These are phyloP conservation scores for Corymbia citriodora DNA, from an alignment of 441 rosid genomes.

Conservation along the genomic window DNA sequence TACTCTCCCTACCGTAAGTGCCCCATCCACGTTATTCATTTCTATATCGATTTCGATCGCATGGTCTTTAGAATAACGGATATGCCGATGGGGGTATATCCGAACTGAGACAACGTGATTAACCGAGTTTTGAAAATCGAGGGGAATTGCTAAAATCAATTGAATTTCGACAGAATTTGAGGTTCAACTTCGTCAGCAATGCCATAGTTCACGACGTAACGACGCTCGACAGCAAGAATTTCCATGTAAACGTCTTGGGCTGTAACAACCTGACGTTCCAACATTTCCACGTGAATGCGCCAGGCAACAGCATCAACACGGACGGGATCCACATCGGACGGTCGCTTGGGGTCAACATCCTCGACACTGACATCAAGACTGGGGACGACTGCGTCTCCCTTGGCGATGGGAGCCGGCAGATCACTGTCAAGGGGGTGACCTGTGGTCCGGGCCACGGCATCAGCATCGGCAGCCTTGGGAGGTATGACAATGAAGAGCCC, in stretches of 20 bases:
- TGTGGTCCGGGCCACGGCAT: slow-evolving; percentile 12
- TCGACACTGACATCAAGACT: not conserved
- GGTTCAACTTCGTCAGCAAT: not conserved
- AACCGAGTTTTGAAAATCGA: not conserved
- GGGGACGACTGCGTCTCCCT: slow-evolving; percentile 8
- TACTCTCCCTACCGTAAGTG: slow-evolving; percentile 15
- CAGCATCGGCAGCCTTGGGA: slow-evolving; percentile 4
- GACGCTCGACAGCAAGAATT: slow-evolving; percentile 35
- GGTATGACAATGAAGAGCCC: not conserved
- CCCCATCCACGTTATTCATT: not conserved
- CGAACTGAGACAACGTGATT: not conserved
- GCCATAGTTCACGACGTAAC: slow-evolving; percentile 11
- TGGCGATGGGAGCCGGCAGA: not conserved
- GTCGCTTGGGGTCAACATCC: not conserved
- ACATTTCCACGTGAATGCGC: not conserved
- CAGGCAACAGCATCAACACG: slow-evolving; percentile 20
- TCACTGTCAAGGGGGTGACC: not conserved
- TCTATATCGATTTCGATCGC: not conserved
- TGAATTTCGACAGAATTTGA: not conserved
- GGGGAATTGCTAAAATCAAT: not conserved
- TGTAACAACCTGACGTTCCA: slow-evolving; percentile 1
- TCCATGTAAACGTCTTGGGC: slow-evolving; percentile 29
- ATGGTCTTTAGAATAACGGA: not conserved
- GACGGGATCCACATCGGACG: slow-evolving; percentile 13
- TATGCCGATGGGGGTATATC: not conserved